Percentiles rank a stretch among this genome's conserved stretches.
phyloP scores from a whole-genome alignment of 371 early-diverging fungal species.

The Cokeromyces recurvatus region DNA sequence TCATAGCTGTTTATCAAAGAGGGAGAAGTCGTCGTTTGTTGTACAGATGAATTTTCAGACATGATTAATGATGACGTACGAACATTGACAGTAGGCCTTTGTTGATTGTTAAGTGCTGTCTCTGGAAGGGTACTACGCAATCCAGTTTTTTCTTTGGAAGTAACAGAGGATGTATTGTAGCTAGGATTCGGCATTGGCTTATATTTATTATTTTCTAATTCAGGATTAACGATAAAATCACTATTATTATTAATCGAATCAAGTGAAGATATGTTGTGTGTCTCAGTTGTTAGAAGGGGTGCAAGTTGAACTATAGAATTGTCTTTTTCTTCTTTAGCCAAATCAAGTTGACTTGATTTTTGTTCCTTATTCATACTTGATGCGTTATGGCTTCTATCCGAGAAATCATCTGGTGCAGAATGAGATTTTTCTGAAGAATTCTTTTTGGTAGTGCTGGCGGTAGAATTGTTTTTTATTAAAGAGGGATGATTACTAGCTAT shows the following conservation, averaged over 20 bases:
- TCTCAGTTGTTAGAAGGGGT: constrained; percentile 1
- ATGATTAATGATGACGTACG: constrained; percentile 3
- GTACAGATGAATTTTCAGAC: not conserved
- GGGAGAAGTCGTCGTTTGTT: not conserved
- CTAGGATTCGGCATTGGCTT: constrained; percentile 17
- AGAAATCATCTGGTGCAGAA: constrained; percentile 4
- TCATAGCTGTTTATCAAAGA: too few species aligned
- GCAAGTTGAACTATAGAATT: constrained; percentile 1
- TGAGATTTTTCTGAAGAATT: too few species aligned
- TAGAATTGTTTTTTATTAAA: not conserved
- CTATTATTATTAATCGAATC: not conserved
- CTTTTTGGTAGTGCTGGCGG: too few species aligned
- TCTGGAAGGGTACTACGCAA: too few species aligned
- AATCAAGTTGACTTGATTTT: too few species aligned
- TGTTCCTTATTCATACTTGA: constrained; percentile 1
- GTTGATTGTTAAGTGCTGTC: not conserved
- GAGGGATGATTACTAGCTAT: not conserved
- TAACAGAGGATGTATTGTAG: too few species aligned
- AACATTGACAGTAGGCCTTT: not conserved
- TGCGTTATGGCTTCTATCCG: constrained; percentile 3
- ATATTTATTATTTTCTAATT: constrained; percentile 1
- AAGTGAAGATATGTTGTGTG: not conserved
- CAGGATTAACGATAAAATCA: too few species aligned
- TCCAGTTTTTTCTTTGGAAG: too few species aligned
- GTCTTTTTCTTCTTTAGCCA: too few species aligned